Evolutionary conservation across 192 early-diverging fungal genomes (phyloP).

Genomic region (Linnemannia elongata): DNA sequence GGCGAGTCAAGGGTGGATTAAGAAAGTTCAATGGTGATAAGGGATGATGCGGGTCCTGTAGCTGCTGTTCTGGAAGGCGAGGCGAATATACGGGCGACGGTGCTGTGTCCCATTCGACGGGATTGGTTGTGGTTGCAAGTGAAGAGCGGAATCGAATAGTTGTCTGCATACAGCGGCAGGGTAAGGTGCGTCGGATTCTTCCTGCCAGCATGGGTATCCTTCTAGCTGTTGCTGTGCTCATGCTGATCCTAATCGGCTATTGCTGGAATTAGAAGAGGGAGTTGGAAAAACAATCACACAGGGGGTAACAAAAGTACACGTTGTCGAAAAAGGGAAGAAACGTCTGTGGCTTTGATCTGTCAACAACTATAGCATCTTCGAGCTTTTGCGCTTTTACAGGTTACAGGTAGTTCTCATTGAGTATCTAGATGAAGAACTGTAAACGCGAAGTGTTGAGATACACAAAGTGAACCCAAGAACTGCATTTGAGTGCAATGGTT

Average conservation of each 20-base stretch:
- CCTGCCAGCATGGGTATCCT: constrained; percentile 7
- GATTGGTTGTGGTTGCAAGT: neutral
- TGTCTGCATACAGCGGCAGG: neutral
- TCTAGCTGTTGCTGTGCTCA: constrained; percentile 7
- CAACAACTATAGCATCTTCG: neutral
- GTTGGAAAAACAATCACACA: neutral
- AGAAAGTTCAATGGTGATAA: neutral
- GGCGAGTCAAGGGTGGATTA: neutral
- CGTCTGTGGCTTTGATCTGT: neutral
- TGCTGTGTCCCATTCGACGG: constrained; percentile 5
- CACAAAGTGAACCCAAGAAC: neutral
- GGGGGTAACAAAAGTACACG: neutral
- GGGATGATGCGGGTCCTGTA: neutral
- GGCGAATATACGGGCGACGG: neutral
- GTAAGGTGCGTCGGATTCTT: neutral
- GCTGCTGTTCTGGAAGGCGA: neutral
- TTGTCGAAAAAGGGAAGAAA: neutral
- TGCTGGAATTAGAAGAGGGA: neutral
- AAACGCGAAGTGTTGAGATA: neutral
- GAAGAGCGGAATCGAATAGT: neutral
- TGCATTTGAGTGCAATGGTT: neutral
- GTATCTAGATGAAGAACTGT: neutral
- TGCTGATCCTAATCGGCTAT: neutral
- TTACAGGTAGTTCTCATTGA: too few relatives aligned
- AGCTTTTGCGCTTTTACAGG: neutral